Conservation (phyloP, 163 green algal genomes). For the Coccomyxa subellipsoidea region DNA sequence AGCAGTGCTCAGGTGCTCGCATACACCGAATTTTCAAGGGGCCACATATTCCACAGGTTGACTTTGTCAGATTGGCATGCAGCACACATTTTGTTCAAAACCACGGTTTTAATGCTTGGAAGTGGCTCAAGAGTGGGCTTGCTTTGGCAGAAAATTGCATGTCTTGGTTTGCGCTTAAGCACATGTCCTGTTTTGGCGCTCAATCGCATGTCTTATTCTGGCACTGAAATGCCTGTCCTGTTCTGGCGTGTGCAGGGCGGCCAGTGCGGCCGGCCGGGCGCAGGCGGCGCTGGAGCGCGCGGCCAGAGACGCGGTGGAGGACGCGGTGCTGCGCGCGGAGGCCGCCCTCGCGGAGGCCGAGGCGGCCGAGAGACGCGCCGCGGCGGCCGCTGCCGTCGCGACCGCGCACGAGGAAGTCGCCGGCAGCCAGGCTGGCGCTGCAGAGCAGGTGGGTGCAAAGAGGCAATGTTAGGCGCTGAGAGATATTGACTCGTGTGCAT, state of each 20-base stretch:
- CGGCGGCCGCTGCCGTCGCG: background rate
- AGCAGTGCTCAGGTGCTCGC: too few species aligned
- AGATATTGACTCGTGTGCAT: too few species aligned
- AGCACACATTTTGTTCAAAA: too few species aligned
- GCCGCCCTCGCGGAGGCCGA: background rate
- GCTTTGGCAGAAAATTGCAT: background rate
- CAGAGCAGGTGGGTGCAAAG: background rate
- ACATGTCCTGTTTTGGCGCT: background rate
- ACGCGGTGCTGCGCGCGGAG: background rate
- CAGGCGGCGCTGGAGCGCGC: background rate
- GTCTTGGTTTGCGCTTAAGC: too few species aligned
- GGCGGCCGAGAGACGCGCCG: background rate
- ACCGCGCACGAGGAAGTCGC: constrained; percentile 7
- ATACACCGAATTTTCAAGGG: too few species aligned
- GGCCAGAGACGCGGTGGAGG: background rate
- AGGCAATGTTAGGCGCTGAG: too few species aligned
- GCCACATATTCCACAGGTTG: too few species aligned
- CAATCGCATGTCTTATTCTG: background rate
- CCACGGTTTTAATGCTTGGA: too few species aligned
- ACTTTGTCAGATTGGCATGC: too few species aligned
- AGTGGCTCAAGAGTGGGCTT: too few species aligned
- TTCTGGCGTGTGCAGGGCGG: background rate
- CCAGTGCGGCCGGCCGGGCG: background rate
- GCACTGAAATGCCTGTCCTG: background rate
- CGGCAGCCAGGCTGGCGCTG: background rate